phyloP scores from a whole-genome alignment of 2,329 filamentous ascomycete species.

The Exophiala xenobiotica region DNA sequence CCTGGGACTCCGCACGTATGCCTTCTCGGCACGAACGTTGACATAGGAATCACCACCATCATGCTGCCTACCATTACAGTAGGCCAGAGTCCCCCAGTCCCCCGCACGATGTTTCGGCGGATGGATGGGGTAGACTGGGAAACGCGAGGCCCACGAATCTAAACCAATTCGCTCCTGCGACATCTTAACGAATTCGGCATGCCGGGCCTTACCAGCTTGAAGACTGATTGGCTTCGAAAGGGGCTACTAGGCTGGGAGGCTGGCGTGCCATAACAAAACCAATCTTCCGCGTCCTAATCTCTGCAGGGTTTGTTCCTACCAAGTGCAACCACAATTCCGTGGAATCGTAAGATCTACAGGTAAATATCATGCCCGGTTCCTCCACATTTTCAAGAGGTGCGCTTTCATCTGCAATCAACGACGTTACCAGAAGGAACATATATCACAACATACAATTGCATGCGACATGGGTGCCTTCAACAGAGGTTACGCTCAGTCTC shows the following conservation, averaged over 20 bases:
- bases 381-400: not conserved
- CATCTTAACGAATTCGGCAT: too few species aligned
- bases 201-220: too few species aligned
- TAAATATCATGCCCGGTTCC: not conserved
- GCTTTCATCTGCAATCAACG: not conserved
- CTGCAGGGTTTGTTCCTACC: too few species aligned
- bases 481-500: conserved; percentile 16
- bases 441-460: not conserved
- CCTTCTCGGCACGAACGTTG: too few species aligned
- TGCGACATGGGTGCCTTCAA: conserved; percentile 18
- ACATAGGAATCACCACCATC: too few species aligned
- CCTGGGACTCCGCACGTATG: not conserved
- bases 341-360: not conserved
- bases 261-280: too few species aligned
- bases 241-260: too few species aligned
- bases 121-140: not conserved
- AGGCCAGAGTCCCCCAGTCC: not conserved
- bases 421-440: not conserved
- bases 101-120: not conserved
- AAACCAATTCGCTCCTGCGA: too few species aligned
- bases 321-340: not conserved
- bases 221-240: too few species aligned
- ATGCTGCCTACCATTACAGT: too few species aligned
- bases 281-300: too few species aligned
- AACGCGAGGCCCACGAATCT: too few species aligned